Evolutionary conservation across 495 filamentous ascomycete genomes (phyloP).

Genomic region (Talaromyces liani): DNA sequence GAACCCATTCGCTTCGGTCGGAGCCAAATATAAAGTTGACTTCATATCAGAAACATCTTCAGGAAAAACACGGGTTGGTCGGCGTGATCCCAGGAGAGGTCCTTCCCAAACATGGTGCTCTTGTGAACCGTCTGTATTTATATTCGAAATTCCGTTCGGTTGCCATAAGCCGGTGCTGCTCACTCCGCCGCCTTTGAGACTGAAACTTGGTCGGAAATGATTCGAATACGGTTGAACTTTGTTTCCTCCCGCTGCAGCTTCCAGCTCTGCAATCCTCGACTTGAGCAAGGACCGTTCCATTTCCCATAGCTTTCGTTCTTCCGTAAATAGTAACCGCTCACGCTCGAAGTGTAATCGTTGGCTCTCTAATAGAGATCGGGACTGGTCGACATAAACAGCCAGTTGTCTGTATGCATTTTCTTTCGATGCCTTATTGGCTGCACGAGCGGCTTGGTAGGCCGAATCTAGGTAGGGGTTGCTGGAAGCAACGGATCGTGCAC

Average conservation of each 20-base stretch:
- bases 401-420: slow-evolving; percentile 13
- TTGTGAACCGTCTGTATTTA: slow-evolving; percentile 3
- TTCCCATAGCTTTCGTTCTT: slow-evolving; percentile 36
- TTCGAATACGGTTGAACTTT: slow-evolving; percentile 7
- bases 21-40: slow-evolving; percentile 14
- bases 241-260: slow-evolving; percentile 20
- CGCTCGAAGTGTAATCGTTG: slow-evolving; percentile 31
- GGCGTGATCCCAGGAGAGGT: slow-evolving; percentile 26
- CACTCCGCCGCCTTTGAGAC: background rate
- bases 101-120: slow-evolving; percentile 33
- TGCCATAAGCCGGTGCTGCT: slow-evolving; percentile 4
- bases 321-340: slow-evolving; percentile 31
- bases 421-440: slow-evolving; percentile 13
- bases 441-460: slow-evolving; percentile 9
- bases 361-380: slow-evolving; percentile 32
- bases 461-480: slow-evolving; percentile 21
- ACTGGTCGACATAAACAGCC: slow-evolving; percentile 31
- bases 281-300: slow-evolving; percentile 31
- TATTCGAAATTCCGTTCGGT: background rate
- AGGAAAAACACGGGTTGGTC: slow-evolving; percentile 37
- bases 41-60: slow-evolving; percentile 18
- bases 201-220: slow-evolving; percentile 3
- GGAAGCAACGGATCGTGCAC: slow-evolving; percentile 31
- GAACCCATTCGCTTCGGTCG: slow-evolving; percentile 11
- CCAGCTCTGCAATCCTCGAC: slow-evolving; percentile 32